phyloP scores from a whole-genome alignment of 2,329 filamentous ascomycete genomes.

The Fusarium siculi region DNA sequence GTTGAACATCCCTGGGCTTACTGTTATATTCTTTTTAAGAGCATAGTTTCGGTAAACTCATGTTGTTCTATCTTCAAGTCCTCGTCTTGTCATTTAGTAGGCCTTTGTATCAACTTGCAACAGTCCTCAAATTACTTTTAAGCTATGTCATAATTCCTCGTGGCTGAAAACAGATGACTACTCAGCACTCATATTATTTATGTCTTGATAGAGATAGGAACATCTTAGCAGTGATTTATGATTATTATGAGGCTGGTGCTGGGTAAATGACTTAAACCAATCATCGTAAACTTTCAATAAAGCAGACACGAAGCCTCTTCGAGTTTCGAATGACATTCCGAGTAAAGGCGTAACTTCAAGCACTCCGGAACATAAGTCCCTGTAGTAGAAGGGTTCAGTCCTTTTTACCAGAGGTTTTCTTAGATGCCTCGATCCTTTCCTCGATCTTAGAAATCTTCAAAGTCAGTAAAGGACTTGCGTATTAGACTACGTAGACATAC shows the following conservation, averaged over 20 bases:
- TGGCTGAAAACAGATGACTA: accelerated
- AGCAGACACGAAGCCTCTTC: neutral
- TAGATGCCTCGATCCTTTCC: neutral
- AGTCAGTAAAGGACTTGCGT: neutral
- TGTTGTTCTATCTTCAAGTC: neutral
- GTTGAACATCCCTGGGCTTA: too few relatives aligned
- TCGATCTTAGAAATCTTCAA: neutral
- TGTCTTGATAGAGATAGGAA: neutral
- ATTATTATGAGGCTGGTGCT: too few relatives aligned
- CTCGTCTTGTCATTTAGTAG: neutral
- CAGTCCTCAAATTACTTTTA: neutral
- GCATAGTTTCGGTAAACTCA: too few relatives aligned
- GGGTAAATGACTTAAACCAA: too few relatives aligned
- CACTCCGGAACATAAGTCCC: accelerated
- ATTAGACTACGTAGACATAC: neutral
- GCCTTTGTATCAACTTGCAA: too few relatives aligned
- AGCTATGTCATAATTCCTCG: neutral
- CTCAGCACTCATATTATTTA: accelerated
- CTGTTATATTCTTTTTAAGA: too few relatives aligned
- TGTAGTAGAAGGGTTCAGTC: neutral
- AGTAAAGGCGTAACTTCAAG: too few relatives aligned
- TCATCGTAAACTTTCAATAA: neutral
- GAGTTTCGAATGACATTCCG: neutral
- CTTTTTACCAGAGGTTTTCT: neutral
- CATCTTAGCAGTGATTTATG: accelerated